A percentile compares a stretch with the other conserved stretches of the same genome.
Evolutionary conservation across 495 filamentous ascomycete genomes (phyloP).

Genomic region (Ramalina intermedia): DNA sequence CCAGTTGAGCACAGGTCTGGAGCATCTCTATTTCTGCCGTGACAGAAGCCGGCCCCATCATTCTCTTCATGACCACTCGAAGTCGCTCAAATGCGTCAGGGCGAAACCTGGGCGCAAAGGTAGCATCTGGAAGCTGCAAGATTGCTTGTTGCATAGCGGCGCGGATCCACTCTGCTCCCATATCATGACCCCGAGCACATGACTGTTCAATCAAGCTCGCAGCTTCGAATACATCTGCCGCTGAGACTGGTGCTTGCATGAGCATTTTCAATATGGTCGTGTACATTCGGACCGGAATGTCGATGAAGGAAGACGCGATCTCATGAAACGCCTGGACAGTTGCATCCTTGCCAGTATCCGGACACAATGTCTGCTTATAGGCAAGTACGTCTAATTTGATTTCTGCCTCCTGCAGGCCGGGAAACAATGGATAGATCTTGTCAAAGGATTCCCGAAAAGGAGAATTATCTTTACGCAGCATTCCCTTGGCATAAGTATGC

Average conservation of each 20-base stretch:
- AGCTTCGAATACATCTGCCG: constrained; percentile 20
- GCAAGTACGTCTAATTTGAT: constrained; percentile 23
- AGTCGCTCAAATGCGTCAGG: neutral
- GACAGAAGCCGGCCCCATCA: neutral
- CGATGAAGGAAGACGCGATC: constrained; percentile 20
- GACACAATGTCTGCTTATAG: constrained; percentile 24
- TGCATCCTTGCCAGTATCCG: constrained; percentile 25
- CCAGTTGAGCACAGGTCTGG: constrained; percentile 8
- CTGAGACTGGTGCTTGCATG: constrained; percentile 22
- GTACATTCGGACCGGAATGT: constrained; percentile 23
- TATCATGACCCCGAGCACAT: constrained; percentile 26
- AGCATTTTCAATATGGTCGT: constrained; percentile 25
- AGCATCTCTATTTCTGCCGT: constrained; percentile 11
- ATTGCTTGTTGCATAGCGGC: constrained; percentile 26
- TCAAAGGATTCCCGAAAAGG: constrained; percentile 35
- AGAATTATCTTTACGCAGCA: constrained; percentile 5
- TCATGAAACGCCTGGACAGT: constrained; percentile 21
- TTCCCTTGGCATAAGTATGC: no score
- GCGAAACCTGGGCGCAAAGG: neutral
- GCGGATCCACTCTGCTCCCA: constrained; percentile 30
- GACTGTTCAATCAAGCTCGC: constrained; percentile 34
- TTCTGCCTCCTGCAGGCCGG: constrained; percentile 19
- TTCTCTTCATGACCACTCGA: neutral
- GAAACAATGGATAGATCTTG: constrained; percentile 18
- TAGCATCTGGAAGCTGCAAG: neutral